Conservation (phyloP, 2,329 filamentous ascomycete genomes). For the Cytospora chrysosperma region DNA sequence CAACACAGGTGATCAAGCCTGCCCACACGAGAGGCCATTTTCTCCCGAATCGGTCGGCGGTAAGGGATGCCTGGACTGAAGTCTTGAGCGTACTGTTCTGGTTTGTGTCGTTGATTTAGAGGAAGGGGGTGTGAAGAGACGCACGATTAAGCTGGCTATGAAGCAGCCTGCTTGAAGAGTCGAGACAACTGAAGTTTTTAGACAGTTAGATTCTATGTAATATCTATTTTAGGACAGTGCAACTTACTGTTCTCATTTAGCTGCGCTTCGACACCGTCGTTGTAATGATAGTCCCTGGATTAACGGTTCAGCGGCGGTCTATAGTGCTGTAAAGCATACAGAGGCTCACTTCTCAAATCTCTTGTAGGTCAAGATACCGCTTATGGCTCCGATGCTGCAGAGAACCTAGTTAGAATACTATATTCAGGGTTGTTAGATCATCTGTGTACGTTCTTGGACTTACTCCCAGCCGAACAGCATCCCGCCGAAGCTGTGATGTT, state of each 20-base stretch:
- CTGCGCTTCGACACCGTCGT: not conserved
- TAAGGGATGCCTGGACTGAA: conserved; percentile 39
- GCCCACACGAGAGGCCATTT: conserved; percentile 54
- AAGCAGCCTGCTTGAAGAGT: conserved; percentile 69
- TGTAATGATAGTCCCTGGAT: conserved; percentile 42
- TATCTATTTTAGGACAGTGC: not conserved
- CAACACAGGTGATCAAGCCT: conserved; percentile 57
- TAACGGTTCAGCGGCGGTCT: conserved; percentile 36
- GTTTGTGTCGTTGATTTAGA: conserved; percentile 23
- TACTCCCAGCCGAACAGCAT: conserved; percentile 48
- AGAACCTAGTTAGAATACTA: not conserved
- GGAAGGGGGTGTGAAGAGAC: not conserved
- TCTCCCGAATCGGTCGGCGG: conserved; percentile 56
- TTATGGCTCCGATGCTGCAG: conserved; percentile 62
- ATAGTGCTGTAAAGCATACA: not conserved
- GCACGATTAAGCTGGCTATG: conserved; percentile 55
- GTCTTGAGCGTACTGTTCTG: conserved; percentile 17
- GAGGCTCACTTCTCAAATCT: conserved; percentile 12
- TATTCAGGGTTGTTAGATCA: conserved; percentile 40
- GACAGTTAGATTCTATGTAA: not conserved
- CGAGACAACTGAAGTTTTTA: conserved; percentile 54
- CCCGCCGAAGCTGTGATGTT: conserved; percentile 56
- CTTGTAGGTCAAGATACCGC: conserved; percentile 53
- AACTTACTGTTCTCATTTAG: conserved; percentile 49
- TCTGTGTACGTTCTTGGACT: conserved; percentile 4